Evolutionary conservation across 768 basidiomycete species (phyloP).

Genomic region (Tricholoma terreum): DNA sequence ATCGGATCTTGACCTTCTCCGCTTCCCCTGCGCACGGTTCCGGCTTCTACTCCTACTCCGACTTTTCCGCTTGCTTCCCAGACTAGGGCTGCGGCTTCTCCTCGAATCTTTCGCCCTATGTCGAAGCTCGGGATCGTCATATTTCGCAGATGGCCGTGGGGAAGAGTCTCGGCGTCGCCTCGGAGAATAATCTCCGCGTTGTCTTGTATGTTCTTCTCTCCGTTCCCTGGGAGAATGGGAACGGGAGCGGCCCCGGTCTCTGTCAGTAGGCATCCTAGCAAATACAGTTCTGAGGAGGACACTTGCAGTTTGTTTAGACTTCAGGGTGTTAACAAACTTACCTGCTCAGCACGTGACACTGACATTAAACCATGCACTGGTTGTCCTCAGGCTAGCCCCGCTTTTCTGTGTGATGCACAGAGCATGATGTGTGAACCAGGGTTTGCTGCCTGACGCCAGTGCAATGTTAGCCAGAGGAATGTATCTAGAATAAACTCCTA

Average conservation of each 20-base stretch:
- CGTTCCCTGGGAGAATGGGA: neutral
- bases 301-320: too few relatives aligned
- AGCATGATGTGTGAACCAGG: too few relatives aligned
- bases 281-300: too few relatives aligned
- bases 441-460: too few relatives aligned
- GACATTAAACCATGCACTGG: too few relatives aligned
- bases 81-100: slow-evolving; percentile 16
- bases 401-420: too few relatives aligned
- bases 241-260: neutral
- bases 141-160: neutral
- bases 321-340: too few relatives aligned
- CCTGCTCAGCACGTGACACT: too few relatives aligned
- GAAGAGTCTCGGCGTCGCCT: neutral
- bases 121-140: neutral
- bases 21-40: slow-evolving; percentile 30
- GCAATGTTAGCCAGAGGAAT: too few relatives aligned
- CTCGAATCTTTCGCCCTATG: neutral
- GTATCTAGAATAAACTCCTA: too few relatives aligned
- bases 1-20: slow-evolving; percentile 31
- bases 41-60: slow-evolving; percentile 26
- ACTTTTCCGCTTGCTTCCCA: slow-evolving; percentile 22
- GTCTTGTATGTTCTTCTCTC: neutral
- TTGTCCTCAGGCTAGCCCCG: too few relatives aligned
- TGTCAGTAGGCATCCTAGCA: neutral
- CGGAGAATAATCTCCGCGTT: neutral